Base-by-base conservation (phyloP, 495 filamentous ascomycete genomes). In the Darksidea phi region DNA sequence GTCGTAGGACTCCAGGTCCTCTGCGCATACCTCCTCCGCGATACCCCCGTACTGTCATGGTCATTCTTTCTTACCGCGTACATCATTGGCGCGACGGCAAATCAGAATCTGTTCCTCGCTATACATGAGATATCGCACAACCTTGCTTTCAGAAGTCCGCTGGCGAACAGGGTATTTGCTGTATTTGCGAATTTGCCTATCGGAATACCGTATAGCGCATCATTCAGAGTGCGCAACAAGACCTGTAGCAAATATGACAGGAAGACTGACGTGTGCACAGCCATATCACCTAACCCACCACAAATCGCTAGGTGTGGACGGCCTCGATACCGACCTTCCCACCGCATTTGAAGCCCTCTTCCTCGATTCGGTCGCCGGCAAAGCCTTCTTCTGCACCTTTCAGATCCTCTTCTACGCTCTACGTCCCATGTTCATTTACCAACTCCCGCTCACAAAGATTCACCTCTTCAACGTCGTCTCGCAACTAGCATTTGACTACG, bases 81-180 rank as follows among this genome's bases (percentile, higher is more conserved):
- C 78, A 76, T 96, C 59, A 82, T 99, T 63, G 95, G 95, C 57
- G 95, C 94, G 7, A 99, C 95, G 0, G 84, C 91, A 38, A 99
- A 97, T 81, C 95, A 97, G 79, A 99, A 99, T 75, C 82, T 97
- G 26, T 99, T 99, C 80, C 84, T 99, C 10, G 91, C 95, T 48
- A 99, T 99, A 70, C 95, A 99, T 75, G 95, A 99, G 76, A 97
- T 99, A 73, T 94, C 90, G 20, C 95, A 99, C 76, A 99, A 97
- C 66, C 82, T 99, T 38, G 95, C 94, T 15, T 97, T 97, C 83
- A 81, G 84, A 41, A 91, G 86, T 8, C 83, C 91, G n/a, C 68
- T 86, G 38, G 86, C 84, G 42, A 99, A 99, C 73, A 78, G 95
- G 5, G 67, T 95, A 26, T 78, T 97, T 63, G 94, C 95, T 42